These are phyloP conservation scores for Raphanus hybrid DNA, from an alignment of 441 rosid species.

Conservation along the genomic window DNA sequence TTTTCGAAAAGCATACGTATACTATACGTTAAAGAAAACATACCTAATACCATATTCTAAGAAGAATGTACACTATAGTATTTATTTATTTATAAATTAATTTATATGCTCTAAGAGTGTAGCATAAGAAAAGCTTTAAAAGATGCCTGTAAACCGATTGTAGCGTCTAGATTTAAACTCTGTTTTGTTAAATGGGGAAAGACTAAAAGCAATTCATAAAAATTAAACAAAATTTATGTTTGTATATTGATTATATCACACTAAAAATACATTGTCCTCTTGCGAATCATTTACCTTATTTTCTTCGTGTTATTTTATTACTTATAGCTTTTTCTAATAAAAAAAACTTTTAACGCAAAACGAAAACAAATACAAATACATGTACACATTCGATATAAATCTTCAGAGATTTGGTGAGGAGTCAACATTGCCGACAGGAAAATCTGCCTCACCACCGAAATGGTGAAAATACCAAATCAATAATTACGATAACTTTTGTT, in stretches of 20 bases:
- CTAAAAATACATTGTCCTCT: neutral
- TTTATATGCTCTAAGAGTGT: neutral
- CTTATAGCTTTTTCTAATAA: neutral
- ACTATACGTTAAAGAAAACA: neutral
- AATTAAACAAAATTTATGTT: neutral
- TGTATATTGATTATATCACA: neutral
- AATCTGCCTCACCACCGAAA: constrained; percentile 17
- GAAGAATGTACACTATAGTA: constrained; percentile 1
- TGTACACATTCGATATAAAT: constrained; percentile 3
- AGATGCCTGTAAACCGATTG: neutral
- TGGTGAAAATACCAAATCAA: constrained; percentile 45
- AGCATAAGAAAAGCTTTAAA: neutral
- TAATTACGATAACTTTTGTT: constrained; percentile 32
- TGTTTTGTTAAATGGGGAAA: neutral
- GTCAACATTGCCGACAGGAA: constrained; percentile 70
- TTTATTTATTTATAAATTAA: neutral
- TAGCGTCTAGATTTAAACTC: neutral
- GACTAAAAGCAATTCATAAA: neutral
- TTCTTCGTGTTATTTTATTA: neutral
- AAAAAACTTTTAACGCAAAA: constrained; percentile 13
- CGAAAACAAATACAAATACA: constrained; percentile 16
- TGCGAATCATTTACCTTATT: neutral
- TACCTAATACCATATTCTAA: constrained; percentile 12
- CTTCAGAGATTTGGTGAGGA: constrained; percentile 61
- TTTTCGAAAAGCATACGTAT: neutral